Conservation (phyloP, 2,329 filamentous ascomycete genomes). For the Aschersonia sp. region DNA sequence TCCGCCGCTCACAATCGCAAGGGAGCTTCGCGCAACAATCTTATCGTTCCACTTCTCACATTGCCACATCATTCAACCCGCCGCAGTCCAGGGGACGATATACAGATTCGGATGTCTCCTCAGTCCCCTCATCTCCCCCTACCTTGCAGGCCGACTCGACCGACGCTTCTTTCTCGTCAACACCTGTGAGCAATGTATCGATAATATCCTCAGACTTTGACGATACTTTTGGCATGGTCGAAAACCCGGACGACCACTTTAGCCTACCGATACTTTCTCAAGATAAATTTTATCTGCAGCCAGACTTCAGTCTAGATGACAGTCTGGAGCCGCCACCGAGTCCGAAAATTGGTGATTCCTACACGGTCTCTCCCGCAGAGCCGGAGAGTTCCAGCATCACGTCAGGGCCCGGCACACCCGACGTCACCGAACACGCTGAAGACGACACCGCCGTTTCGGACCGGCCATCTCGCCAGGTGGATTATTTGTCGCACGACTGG, state of each 20-base stretch:
- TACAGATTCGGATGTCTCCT: constrained; percentile 34
- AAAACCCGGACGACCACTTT: constrained; percentile 30
- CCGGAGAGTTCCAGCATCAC: constrained; percentile 34
- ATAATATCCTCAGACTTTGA: constrained; percentile 40
- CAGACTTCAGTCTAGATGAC: constrained; percentile 17
- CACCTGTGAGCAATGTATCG: constrained; percentile 48
- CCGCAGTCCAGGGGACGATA: constrained; percentile 23
- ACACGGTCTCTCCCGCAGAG: constrained; percentile 37
- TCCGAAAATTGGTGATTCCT: constrained; percentile 34
- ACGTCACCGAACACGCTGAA: constrained; percentile 46
- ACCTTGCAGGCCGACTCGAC: constrained; percentile 37
- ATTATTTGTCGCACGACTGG: constrained; percentile 90
- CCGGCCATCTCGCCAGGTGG: constrained; percentile 77
- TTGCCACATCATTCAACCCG: constrained; percentile 18
- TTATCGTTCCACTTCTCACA: constrained; percentile 33
- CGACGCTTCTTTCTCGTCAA: constrained; percentile 45
- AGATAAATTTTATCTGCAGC: constrained; percentile 26
- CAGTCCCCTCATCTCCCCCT: constrained; percentile 41
- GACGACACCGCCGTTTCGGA: constrained; percentile 66
- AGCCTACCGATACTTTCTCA: constrained; percentile 30
- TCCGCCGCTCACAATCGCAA: constrained; percentile 48
- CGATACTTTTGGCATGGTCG: constrained; percentile 28
- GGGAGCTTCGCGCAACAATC: constrained; percentile 34
- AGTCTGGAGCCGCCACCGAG: constrained; percentile 35
- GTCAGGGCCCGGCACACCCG: constrained; percentile 44